Conservation (phyloP, 2,329 filamentous ascomycete species). For the Hypoxylon rubiginosum region DNA sequence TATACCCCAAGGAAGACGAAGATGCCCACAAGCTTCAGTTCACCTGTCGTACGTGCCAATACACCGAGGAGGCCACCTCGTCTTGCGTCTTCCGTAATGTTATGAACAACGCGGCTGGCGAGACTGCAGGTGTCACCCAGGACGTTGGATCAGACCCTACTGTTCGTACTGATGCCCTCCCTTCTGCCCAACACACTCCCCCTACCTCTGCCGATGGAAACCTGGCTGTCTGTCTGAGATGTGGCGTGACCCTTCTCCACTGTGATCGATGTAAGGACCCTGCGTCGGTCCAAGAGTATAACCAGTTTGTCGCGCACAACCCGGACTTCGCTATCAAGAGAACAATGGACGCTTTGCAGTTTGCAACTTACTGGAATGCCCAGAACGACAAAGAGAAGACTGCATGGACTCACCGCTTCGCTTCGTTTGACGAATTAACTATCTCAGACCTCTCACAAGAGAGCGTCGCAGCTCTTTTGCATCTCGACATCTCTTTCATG, state of each 20-base stretch:
- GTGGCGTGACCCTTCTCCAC: conserved; percentile 51
- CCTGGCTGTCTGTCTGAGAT: conserved; percentile 50
- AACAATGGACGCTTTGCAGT: conserved; percentile 37
- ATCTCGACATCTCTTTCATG: conserved; percentile 33
- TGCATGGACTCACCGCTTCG: conserved; percentile 41
- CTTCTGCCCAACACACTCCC: conserved; percentile 28
- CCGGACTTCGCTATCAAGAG: conserved; percentile 42
- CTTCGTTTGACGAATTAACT: conserved; percentile 29
- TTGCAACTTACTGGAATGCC: conserved; percentile 43
- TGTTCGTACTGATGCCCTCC: conserved; percentile 77
- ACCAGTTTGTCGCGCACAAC: conserved; percentile 43
- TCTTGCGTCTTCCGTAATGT: conserved; percentile 97
- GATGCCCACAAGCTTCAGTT: conserved; percentile 88
- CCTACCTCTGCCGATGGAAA: conserved; percentile 34
- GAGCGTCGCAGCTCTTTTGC: conserved; percentile 42
- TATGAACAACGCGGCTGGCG: conserved; percentile 89
- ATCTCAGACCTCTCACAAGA: conserved; percentile 35
- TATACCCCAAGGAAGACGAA: conserved; percentile 96
- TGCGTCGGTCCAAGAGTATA: conserved; percentile 49
- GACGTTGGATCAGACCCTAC: conserved; percentile 98
- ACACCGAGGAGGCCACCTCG: conserved; percentile 86
- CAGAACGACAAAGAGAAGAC: conserved; percentile 42
- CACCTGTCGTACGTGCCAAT: conserved; percentile 95
- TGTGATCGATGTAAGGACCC: conserved; percentile 48
- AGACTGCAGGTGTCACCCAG: conserved; percentile 96